Conservation (phyloP, 148 eudicot species). For the Beta vulgaris region DNA sequence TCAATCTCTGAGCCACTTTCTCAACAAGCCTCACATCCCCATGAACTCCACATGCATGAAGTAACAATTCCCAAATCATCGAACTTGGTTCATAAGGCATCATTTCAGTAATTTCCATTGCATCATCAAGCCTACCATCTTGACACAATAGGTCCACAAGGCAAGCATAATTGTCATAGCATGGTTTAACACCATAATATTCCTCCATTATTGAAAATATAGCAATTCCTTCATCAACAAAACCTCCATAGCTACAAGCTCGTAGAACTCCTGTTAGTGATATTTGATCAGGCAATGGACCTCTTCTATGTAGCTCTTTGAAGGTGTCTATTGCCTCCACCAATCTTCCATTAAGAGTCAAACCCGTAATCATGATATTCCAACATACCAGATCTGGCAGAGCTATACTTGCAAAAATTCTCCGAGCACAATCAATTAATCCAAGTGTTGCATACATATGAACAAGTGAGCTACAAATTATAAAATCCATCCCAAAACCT, state of each 20-base stretch:
- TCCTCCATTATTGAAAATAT: slow-evolving; percentile 56
- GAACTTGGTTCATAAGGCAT: slow-evolving; percentile 45
- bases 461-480: slow-evolving; percentile 64
- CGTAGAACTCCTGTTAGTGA: slow-evolving; percentile 56
- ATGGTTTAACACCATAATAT: slow-evolving; percentile 45
- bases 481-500: slow-evolving; percentile 50
- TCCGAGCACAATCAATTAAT: slow-evolving; percentile 45
- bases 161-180: slow-evolving; percentile 47
- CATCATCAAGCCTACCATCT: slow-evolving; percentile 57
- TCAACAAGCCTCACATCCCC: slow-evolving; percentile 54
- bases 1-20: slow-evolving; percentile 47
- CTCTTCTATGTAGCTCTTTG: slow-evolving; percentile 39
- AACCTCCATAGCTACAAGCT: slow-evolving; percentile 60
- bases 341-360: slow-evolving; percentile 57
- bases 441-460: slow-evolving; percentile 77
- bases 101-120: slow-evolving; percentile 37
- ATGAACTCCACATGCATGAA: slow-evolving; percentile 36
- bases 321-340: slow-evolving; percentile 51
- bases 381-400: slow-evolving; percentile 61
- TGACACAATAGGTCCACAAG: slow-evolving; percentile 50
- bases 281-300: slow-evolving; percentile 56
- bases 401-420: slow-evolving; percentile 37
- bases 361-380: slow-evolving; percentile 68
- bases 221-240: slow-evolving; percentile 47
- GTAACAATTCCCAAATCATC: slow-evolving; percentile 49